These are phyloP conservation scores for Scutellaria minor DNA, from an alignment of 257 asterid species.

Conservation along the genomic window DNA sequence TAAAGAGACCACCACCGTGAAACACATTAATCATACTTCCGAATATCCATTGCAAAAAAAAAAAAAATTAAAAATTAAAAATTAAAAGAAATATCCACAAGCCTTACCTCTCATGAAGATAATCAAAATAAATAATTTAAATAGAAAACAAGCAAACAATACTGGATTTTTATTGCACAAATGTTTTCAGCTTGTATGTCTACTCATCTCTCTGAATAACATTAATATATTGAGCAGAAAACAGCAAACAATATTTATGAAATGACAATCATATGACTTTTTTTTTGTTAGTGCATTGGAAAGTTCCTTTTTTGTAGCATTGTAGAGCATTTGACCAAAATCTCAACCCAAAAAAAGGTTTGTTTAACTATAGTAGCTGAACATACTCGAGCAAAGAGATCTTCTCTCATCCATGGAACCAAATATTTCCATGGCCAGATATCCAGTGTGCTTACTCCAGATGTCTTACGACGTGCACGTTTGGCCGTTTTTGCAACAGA, in stretches of 20 bases:
- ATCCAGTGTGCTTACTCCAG: conserved; percentile 83
- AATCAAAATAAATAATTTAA: not conserved
- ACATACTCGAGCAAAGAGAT: conserved; percentile 91
- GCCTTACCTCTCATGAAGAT: not conserved
- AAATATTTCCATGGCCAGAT: conserved; percentile 99
- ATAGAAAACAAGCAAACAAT: not conserved
- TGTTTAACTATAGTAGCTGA: conserved; percentile 25
- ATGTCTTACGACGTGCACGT: conserved; percentile 57
- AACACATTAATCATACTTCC: not conserved
- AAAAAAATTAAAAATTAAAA: not conserved
- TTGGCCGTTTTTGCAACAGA: conserved; percentile 66
- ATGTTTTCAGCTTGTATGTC: too few relatives aligned
- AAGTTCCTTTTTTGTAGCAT: not conserved
- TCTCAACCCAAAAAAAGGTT: conserved; percentile 19
- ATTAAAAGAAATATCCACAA: not conserved
- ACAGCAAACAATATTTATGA: conserved; percentile 1
- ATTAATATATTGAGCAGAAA: not conserved
- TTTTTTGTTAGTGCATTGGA: conserved; percentile 11
- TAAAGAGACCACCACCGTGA: not conserved
- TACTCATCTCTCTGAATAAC: too few relatives aligned
- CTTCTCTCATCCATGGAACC: conserved; percentile 99
- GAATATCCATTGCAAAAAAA: conserved; percentile 12
- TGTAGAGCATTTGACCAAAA: not conserved
- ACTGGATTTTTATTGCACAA: too few relatives aligned
- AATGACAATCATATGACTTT: not conserved